Base-by-base conservation (phyloP, 495 filamentous ascomycete genomes). In the Immersiella caudata region DNA sequence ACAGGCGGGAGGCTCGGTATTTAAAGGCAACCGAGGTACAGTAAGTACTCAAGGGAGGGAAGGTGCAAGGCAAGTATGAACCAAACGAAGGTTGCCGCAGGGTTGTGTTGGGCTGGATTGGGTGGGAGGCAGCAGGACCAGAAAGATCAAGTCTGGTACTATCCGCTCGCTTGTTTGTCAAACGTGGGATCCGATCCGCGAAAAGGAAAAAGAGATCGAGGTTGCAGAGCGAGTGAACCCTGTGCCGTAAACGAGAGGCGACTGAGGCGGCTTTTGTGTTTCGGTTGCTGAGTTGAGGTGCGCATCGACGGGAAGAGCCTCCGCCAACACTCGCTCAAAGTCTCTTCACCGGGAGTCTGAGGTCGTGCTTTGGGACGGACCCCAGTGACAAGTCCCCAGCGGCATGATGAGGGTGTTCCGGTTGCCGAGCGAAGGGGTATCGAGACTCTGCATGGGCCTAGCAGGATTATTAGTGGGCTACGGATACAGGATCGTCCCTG, bases 341-440 rank as follows among this genome's bases (percentile, higher is more conserved):
- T 25, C 16, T 40, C 59, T 57, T 46, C n/a, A 56, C 62, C 49
- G 18, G 62, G 22, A 60, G 52, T 64, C 57, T 60, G 62, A 51
- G 52, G 63, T 65, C 55, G 25, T 66, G 57, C 40, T 67, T n/a
- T 27, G 62, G 66, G 55, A 40, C 49, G 69, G 69, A 61, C 60
- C n/a, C 73, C 58, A 69, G 49, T 60, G 66, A 72, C 64, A 66
- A 62, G 55, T 64, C 54, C 52, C 50, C 36, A 58, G 55, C 67
- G 64, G 65, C 65, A 70, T 66, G 60, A 67, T 51, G 73, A 57
- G 61, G 35, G 27, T 67, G 27, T 62, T 70, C 72, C 72, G 74
- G 67, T 36, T 69, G 68, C 72, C 72, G 74, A 73, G 63, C 55
- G 29, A 65, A 52, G 52, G 67, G 59, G 46, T n/a, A 66, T 25